These are phyloP conservation scores for Suillus lakei DNA, from an alignment of 768 basidiomycete species.

Conservation along the genomic window DNA sequence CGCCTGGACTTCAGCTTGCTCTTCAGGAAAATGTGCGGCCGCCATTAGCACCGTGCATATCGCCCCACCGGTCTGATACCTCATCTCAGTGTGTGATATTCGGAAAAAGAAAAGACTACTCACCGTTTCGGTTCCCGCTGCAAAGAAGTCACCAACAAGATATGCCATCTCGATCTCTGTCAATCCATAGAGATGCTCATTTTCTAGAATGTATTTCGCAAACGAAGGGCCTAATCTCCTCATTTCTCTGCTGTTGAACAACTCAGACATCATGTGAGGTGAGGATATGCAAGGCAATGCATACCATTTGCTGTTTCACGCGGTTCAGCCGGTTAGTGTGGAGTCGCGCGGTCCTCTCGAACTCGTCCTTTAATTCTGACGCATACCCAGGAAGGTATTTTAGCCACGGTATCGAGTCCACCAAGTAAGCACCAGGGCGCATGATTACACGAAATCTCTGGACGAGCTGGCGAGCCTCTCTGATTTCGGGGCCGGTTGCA, in stretches of 20 bases:
- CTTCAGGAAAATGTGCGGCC: not conserved
- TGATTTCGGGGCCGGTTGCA: not conserved
- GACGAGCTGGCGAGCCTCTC: not conserved
- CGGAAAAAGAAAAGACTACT: not conserved
- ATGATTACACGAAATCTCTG: not conserved
- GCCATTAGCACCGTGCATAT: not conserved
- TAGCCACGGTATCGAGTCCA: not conserved
- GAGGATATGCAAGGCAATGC: no score
- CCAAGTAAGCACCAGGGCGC: not conserved
- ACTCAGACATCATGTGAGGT: not conserved
- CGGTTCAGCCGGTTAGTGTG: not conserved
- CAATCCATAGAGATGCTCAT: not conserved
- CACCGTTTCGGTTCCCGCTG: not conserved
- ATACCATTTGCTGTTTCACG: not conserved
- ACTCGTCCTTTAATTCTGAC: not conserved
- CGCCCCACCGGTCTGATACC: not conserved
- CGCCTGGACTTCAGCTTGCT: not conserved
- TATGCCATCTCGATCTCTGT: not conserved
- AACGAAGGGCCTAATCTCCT: not conserved
- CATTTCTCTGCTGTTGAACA: not conserved
- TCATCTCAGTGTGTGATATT: not conserved
- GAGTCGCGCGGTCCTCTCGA: not conserved
- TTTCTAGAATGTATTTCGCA: not conserved
- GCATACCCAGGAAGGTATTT: slow-evolving; percentile 1
- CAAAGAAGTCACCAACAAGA: not conserved